Conservation (phyloP, 148 eudicot species). For the Silene uniflora region DNA sequence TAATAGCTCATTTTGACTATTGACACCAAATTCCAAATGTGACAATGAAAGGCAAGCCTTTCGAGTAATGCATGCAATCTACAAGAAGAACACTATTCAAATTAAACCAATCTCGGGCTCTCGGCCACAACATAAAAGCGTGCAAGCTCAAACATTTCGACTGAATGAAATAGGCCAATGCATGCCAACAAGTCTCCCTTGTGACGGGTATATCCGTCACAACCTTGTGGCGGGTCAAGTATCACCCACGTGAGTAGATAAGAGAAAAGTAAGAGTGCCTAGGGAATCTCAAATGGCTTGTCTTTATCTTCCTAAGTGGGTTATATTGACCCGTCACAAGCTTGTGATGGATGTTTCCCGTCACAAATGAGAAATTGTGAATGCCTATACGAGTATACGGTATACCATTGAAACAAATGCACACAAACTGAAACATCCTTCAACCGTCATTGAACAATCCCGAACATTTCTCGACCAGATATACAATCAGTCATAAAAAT, state of each 20-base stretch:
- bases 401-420: conserved; percentile 3
- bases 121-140: not conserved
- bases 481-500: not conserved
- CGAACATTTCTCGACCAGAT: not conserved
- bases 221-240: too few species aligned
- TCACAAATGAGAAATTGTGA: too few species aligned
- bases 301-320: too few species aligned
- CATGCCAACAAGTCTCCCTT: too few species aligned
- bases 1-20: not conserved
- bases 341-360: too few species aligned
- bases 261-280: too few species aligned
- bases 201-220: too few species aligned
- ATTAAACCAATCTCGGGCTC: not conserved
- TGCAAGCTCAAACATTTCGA: not conserved
- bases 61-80: not conserved
- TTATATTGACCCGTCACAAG: too few species aligned
- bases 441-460: not conserved
- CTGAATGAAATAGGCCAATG: not conserved
- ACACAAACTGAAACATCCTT: not conserved
- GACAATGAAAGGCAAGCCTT: not conserved
- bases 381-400: too few species aligned
- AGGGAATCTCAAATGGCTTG: too few species aligned
- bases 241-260: too few species aligned
- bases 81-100: not conserved
- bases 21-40: not conserved